Base-by-base conservation (phyloP, 495 filamentous ascomycete species). In the Trypethelium eluteriae region DNA sequence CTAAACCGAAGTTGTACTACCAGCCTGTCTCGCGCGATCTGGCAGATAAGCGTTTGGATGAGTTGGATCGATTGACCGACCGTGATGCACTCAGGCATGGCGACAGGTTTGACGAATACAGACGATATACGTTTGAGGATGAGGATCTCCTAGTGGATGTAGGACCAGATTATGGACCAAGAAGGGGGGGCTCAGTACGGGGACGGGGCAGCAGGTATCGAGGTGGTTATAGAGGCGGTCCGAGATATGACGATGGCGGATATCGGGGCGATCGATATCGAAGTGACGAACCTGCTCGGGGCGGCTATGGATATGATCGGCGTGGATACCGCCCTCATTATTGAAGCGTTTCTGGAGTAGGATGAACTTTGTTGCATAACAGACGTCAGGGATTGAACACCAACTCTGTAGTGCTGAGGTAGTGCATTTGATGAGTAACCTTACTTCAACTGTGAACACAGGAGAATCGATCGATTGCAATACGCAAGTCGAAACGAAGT, bases 111-210 rank as follows among this genome's bases (percentile, higher is more conserved):
- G 85, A 85, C 50, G 85, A 90, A 35, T 86, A 86, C 74, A 84
- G 88, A 62, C 81, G 89, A 39, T 93, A 89, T 74, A 88, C 86
- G 0, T 96, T 96, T 71, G 90, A 95, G 77, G 81, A 89, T 65
- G 83, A 81, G 0, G 84, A 87, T 67, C 56, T 74, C 0, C 81
- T 96, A 57, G 88, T 95, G 59, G 90, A 96, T 75, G 78, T 84
- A 67, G 92, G 91, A 2, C 82, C 83, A 4, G 91, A 96, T 73
- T 85, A 85, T 69, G 80, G 78, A 16, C 69, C 69, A 3, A 68
- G 76, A 6, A 68, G 73, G 59, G 74, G 80, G 66, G 78, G 80
- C 35, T 75, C 77, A 25, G 69, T 68, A 62, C 63, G 75, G 47
- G 74, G 78, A 49, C 71, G 79, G n/a, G 67, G 75, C 39, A 71